Percentiles rank a stretch among this genome's conserved stretches.
Conservation (phyloP, 371 early-diverging fungal species). For the Nosema granulosis region DNA sequence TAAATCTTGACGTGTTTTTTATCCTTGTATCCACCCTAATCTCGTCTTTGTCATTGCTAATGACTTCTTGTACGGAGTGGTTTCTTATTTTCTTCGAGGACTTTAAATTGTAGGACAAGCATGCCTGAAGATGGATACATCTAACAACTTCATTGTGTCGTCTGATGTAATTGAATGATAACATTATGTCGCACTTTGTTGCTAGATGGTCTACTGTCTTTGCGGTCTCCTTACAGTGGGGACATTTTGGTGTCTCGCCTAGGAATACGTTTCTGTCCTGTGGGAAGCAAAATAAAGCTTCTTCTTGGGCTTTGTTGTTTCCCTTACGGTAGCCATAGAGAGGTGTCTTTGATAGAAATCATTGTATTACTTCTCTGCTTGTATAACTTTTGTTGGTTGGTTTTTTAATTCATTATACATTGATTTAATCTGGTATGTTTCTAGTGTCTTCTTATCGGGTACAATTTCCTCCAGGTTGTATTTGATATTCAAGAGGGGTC, state of each 20-base stretch:
- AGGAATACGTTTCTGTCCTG: constrained; percentile 11
- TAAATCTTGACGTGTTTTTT: background rate
- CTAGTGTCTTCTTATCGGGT: too few species aligned
- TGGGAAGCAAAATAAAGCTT: constrained; percentile 2
- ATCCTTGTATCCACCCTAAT: constrained; percentile 8
- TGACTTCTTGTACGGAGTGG: constrained; percentile 10
- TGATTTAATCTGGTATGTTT: too few species aligned
- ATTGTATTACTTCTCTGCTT: too few species aligned
- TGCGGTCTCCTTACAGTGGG: background rate
- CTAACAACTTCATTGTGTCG: constrained; percentile 7
- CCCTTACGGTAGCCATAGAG: too few species aligned
- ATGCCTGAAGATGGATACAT: too few species aligned
- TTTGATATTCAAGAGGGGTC: too few species aligned
- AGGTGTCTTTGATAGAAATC: too few species aligned
- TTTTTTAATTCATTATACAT: too few species aligned
- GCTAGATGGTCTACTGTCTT: constrained; percentile 16
- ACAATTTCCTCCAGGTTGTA: too few species aligned
- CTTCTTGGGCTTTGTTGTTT: too few species aligned
- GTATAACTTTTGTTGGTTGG: too few species aligned
- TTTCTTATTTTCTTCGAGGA: constrained; percentile 1
- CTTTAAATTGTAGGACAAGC: too few species aligned
- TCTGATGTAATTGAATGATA: background rate
- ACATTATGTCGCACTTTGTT: constrained; percentile 5
- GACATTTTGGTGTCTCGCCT: background rate
- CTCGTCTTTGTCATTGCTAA: background rate